Percentiles rank a stretch among this genome's conserved stretches.
Conservation (phyloP, 345 rosid species). For the Acer campestre region DNA sequence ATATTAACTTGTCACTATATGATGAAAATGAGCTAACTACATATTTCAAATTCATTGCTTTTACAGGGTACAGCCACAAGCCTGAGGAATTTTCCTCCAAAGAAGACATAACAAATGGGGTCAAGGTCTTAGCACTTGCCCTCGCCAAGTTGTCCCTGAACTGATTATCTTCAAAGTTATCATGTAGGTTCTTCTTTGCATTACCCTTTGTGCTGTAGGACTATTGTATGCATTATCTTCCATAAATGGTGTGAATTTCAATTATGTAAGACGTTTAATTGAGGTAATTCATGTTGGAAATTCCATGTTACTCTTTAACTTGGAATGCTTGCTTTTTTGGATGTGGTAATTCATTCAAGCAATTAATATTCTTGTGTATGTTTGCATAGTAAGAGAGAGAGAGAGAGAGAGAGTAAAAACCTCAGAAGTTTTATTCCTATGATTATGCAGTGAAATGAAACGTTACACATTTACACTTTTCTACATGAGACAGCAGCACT, state of each 20-base stretch:
- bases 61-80: slow-evolving; percentile 92
- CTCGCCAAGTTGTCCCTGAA: slow-evolving; percentile 68
- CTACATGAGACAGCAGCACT: neutral
- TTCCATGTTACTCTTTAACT: neutral
- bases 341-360: too few species aligned
- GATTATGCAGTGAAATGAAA: neutral
- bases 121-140: slow-evolving; percentile 72
- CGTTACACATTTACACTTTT: neutral
- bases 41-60: slow-evolving; percentile 15
- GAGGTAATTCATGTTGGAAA: neutral
- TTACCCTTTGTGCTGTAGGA: neutral
- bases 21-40: neutral
- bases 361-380: neutral
- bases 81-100: slow-evolving; percentile 83
- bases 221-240: neutral
- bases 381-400: neutral
- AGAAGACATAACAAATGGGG: slow-evolving; percentile 76
- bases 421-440: neutral
- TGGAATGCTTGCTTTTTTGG: too few species aligned
- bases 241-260: slow-evolving; percentile 5
- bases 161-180: slow-evolving; percentile 19
- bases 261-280: neutral
- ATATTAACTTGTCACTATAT: neutral
- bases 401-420: neutral
- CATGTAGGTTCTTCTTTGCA: neutral